A percentile compares a stretch with the other conserved stretches of the same genome.
These are phyloP conservation scores for Hebeloma cylindrosporum DNA, from an alignment of 768 basidiomycete species.

Conservation along the genomic window DNA sequence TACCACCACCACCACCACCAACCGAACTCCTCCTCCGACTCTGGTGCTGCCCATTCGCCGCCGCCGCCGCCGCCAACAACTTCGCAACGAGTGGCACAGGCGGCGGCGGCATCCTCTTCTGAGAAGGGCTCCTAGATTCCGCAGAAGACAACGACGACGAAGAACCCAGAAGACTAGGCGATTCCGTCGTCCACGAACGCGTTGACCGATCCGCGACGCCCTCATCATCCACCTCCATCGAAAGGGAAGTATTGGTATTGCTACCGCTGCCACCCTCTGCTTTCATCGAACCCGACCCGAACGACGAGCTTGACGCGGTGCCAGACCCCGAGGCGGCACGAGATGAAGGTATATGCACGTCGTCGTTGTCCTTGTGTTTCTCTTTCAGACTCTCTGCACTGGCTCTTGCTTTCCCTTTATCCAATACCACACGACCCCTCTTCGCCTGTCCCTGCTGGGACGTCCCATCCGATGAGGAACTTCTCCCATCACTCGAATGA, in stretches of 20 bases:
- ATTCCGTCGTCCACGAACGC: background rate
- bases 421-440: conserved; percentile 7
- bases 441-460: conserved; percentile 4
- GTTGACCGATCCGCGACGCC: background rate
- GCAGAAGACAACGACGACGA: background rate
- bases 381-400: no score
- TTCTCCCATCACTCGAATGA: conserved; percentile 3
- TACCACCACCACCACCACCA: no score
- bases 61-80: no score
- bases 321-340: no score
- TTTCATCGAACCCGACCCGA: no score
- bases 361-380: background rate
- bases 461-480: background rate
- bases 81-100: conserved; percentile 18
- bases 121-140: conserved; percentile 14
- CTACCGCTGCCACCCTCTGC: no score
- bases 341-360: background rate
- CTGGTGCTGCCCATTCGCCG: no score
- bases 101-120: conserved; percentile 23
- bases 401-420: conserved; percentile 9
- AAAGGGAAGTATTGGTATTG: no score
- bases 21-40: no score
- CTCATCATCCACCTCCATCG: conserved; percentile 7
- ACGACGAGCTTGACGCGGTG: no score
- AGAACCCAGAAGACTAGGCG: background rate